A percentile compares a stretch with the other conserved stretches of the same genome.
phyloP scores from a whole-genome alignment of 2,329 filamentous ascomycete genomes.

The Phoma sp. region DNA sequence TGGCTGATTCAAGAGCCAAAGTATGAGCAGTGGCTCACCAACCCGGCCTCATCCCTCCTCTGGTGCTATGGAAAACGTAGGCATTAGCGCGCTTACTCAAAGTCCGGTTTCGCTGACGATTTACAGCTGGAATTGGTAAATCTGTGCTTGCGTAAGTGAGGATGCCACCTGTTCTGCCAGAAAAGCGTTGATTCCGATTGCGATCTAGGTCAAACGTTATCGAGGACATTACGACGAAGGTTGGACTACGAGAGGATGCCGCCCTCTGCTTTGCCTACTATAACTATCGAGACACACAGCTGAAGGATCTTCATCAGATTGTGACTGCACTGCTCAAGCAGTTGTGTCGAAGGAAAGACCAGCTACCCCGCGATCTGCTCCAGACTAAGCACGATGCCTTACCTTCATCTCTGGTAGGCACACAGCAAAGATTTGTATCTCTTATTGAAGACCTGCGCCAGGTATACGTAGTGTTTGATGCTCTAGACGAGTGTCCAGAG shows the following conservation, averaged over 20 bases:
- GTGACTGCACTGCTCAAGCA: constrained; percentile 21
- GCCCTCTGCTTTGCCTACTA: constrained; percentile 30
- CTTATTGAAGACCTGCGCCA: constrained; percentile 9
- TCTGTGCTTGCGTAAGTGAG: constrained; percentile 24
- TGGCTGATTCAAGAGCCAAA: constrained; percentile 22
- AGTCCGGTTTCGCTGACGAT: constrained; percentile 2
- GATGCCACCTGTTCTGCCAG: background rate
- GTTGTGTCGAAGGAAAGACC: constrained; percentile 13
- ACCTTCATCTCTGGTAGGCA: constrained; percentile 15
- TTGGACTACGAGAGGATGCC: constrained; percentile 14
- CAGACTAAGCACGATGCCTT: constrained; percentile 14
- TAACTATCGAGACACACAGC: constrained; percentile 23
- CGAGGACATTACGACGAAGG: constrained; percentile 23
- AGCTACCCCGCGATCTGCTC: constrained; percentile 14
- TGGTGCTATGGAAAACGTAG: constrained; percentile 34
- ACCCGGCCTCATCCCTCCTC: constrained; percentile 17
- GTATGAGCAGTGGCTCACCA: constrained; percentile 24
- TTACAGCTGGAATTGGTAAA: constrained; percentile 30
- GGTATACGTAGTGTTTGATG: constrained; percentile 21
- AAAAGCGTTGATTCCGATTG: background rate
- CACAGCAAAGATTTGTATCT: constrained; percentile 13
- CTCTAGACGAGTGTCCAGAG: constrained; percentile 25
- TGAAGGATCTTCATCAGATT: constrained; percentile 8
- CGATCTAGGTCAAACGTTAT: constrained; percentile 24
- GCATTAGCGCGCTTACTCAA: background rate